Evolutionary conservation across 2,329 filamentous ascomycete genomes (phyloP).

Genomic region (Fusarium mexicanum): DNA sequence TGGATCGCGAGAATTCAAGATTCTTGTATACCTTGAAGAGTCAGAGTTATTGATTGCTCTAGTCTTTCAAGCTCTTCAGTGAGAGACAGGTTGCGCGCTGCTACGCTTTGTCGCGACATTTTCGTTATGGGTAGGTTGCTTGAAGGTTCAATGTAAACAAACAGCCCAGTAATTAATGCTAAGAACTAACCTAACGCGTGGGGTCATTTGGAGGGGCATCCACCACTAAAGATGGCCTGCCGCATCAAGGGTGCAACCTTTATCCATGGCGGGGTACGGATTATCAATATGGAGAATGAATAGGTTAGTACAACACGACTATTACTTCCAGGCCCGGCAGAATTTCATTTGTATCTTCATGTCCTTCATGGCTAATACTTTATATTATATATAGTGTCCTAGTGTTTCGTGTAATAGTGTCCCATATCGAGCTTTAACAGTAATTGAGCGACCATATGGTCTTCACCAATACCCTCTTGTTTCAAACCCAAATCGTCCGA

Average conservation of each 20-base stretch:
- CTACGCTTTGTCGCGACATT: constrained; percentile 62
- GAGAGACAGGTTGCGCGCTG: constrained; percentile 73
- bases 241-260: background rate
- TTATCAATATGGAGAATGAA: background rate
- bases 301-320: background rate
- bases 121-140: background rate
- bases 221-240: background rate
- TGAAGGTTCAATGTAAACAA: constrained; percentile 15
- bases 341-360: background rate
- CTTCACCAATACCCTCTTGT: constrained; percentile 52
- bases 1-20: background rate
- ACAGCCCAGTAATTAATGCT: background rate
- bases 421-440: constrained; percentile 77
- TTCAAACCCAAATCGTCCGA: constrained; percentile 48
- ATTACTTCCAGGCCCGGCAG: background rate
- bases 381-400: background rate
- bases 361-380: background rate
- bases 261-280: constrained; percentile 24
- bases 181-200: constrained; percentile 12
- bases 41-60: constrained; percentile 96
- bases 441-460: constrained; percentile 74
- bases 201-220: constrained; percentile 17
- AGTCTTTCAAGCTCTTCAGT: constrained; percentile 96
- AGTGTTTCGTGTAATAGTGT: constrained; percentile 64
- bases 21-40: constrained; percentile 76